Percentiles rank a stretch among this genome's conserved stretches.
Conservation (phyloP, 1,284 basidiomycete genomes). For the Pseudozyma tsukubaensis region DNA sequence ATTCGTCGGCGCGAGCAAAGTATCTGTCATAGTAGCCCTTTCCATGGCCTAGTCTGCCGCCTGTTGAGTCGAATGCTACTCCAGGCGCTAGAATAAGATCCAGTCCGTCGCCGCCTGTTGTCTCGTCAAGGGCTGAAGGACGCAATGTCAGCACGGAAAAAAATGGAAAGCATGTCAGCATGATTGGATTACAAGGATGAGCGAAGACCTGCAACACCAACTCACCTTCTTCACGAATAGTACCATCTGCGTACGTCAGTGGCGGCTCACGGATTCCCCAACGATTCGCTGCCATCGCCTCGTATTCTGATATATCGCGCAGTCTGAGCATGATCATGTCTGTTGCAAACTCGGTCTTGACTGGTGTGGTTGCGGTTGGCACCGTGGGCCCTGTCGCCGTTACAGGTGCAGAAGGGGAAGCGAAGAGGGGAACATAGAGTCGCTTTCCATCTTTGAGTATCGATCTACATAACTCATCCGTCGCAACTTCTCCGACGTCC, state of each 20-base stretch:
- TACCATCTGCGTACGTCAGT: constrained; percentile 52
- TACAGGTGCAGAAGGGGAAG: constrained; percentile 49
- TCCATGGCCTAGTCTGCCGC: constrained; percentile 69
- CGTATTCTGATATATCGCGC: constrained; percentile 57
- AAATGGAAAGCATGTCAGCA: background rate
- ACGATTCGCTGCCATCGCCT: constrained; percentile 64
- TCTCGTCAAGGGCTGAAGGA: constrained; percentile 57
- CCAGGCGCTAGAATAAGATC: constrained; percentile 70
- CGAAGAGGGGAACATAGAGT: constrained; percentile 69
- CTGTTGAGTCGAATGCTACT: constrained; percentile 67
- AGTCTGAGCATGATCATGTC: constrained; percentile 70
- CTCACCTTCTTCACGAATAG: constrained; percentile 49
- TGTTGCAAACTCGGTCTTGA: constrained; percentile 52
- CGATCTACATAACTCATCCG: constrained; percentile 67
- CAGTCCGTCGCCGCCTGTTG: constrained; percentile 62
- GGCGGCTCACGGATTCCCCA: constrained; percentile 70
- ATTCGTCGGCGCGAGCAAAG: constrained; percentile 50
- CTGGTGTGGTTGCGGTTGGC: constrained; percentile 12
- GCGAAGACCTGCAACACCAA: background rate
- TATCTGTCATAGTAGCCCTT: constrained; percentile 71
- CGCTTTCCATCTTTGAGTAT: constrained; percentile 64
- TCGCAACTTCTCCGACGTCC: constrained; percentile 67
- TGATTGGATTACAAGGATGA: background rate
- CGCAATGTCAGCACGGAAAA: background rate
- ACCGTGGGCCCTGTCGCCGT: constrained; percentile 33